These are phyloP conservation scores for Schizonepeta tenuifolia DNA, from an alignment of 257 asterid species.

Conservation along the genomic window DNA sequence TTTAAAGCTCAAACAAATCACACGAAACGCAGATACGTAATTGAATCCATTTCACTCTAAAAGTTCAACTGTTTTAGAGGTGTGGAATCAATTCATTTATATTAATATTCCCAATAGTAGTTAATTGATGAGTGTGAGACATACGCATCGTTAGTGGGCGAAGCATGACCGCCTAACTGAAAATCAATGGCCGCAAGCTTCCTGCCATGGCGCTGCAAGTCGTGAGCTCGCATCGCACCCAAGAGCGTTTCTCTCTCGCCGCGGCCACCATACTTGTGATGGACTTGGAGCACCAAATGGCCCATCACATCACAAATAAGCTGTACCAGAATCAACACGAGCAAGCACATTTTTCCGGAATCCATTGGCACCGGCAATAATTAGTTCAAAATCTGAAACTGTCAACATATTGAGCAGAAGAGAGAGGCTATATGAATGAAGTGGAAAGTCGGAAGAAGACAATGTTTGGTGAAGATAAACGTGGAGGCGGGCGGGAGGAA, in stretches of 20 bases:
- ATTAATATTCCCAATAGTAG: too few species aligned
- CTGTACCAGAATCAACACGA: slow-evolving; percentile 38
- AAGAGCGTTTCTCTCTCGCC: slow-evolving; percentile 37
- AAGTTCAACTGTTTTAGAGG: too few species aligned
- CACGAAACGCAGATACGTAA: slow-evolving; percentile 7
- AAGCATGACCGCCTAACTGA: slow-evolving; percentile 61
- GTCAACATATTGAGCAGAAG: slow-evolving; percentile 1
- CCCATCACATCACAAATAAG: slow-evolving; percentile 40
- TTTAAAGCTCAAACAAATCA: slow-evolving; percentile 3
- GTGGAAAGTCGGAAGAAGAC: slow-evolving; percentile 15
- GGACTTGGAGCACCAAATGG: slow-evolving; percentile 60
- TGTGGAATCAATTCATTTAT: too few species aligned
- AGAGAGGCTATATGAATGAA: slow-evolving; percentile 30
- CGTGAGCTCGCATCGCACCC: slow-evolving; percentile 56
- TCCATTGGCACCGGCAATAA: slow-evolving; percentile 44
- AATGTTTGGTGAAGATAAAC: slow-evolving; percentile 26
- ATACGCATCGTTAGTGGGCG: slow-evolving; percentile 62
- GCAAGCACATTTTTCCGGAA: slow-evolving; percentile 32
- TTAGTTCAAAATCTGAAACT: not conserved
- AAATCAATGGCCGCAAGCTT: slow-evolving; percentile 57
- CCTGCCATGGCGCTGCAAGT: slow-evolving; percentile 60
- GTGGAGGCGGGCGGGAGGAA: too few species aligned
- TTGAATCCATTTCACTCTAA: too few species aligned
- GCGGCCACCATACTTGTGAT: slow-evolving; percentile 63
- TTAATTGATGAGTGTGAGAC: slow-evolving; percentile 11